Base-by-base conservation (phyloP, 495 filamentous ascomycete species). In the Glonium stellatum region DNA sequence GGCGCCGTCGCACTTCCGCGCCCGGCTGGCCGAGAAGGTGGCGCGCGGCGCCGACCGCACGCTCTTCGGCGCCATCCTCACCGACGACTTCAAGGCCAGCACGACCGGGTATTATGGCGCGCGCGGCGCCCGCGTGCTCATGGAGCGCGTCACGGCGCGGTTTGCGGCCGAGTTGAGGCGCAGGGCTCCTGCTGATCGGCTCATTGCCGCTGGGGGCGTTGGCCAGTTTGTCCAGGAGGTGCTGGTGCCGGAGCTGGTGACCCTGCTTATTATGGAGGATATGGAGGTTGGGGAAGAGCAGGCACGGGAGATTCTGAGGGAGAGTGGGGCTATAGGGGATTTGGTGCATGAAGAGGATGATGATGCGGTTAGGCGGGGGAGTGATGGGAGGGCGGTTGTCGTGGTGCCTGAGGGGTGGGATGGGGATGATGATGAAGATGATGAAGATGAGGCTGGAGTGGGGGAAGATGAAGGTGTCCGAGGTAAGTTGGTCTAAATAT, bases 91-190 rank as follows among this genome's bases (percentile, higher is more conserved):
- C 54, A 55, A 54, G 15, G 47, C 39, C 39, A 77, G 81, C 46
- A 81, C 74, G 3, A 84, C 85, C 27, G 93, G 93, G 0, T 98
- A 97, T 69, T 98, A 97, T 70, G 93, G 93, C 0, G 80, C 85
- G 1, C 79, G 87, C 54, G 93, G 93, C 0, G 77, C 88, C 19
- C 78, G 79, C 22, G 80, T 80, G 55, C 80, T 89, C 82, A 65
- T 81, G 36, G 84, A 90, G 60, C 78, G 79, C 50, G 80, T 96
- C 59, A 84, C 87, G 59, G 57, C 69, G 9, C 77, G 77, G 25
- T 84, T 92, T 57, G 78, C 82, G 8, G 69, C 79, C 3, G 72
- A 81, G 48, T 71, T 97, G 18, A 81, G 85, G 34, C 79, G 82
- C 59, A 75, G 85, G 46, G 82, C 86, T 9, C 70, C 80, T 15